These are phyloP conservation scores for Globisporangium echinulatum DNA, from an alignment of 352 stramenopile species.

Conservation along the genomic window DNA sequence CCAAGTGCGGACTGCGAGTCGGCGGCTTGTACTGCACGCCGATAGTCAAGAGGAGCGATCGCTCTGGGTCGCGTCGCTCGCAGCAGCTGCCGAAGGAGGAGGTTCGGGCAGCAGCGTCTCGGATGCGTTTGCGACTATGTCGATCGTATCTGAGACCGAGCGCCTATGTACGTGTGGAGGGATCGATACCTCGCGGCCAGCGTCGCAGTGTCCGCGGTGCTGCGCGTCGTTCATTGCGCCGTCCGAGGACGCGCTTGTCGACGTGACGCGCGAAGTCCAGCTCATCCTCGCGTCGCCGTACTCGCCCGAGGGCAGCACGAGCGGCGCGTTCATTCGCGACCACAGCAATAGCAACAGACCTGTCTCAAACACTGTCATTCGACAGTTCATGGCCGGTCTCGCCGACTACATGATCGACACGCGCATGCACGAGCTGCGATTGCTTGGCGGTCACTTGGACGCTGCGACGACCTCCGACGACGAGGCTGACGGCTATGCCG, in stretches of 20 bases:
- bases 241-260: slow-evolving; percentile 61
- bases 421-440: slow-evolving; percentile 66
- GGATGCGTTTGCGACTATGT: slow-evolving; percentile 12
- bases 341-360: slow-evolving; percentile 36
- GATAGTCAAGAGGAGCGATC: slow-evolving; percentile 82
- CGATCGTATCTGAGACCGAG: slow-evolving; percentile 24
- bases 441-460: slow-evolving; percentile 45
- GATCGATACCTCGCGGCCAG: slow-evolving; percentile 10
- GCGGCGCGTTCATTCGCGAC: slow-evolving; percentile 53
- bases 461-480: neutral
- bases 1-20: slow-evolving; percentile 45
- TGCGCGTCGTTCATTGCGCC: slow-evolving; percentile 79
- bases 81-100: slow-evolving; percentile 36
- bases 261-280: slow-evolving; percentile 76
- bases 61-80: slow-evolving; percentile 69
- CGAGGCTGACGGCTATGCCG: slow-evolving; percentile 18
- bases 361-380: slow-evolving; percentile 44
- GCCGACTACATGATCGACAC: slow-evolving; percentile 79
- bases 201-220: slow-evolving; percentile 43
- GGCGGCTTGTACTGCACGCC: slow-evolving; percentile 69
- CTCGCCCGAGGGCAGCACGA: slow-evolving; percentile 75
- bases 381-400: slow-evolving; percentile 73
- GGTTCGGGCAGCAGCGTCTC: slow-evolving; percentile 13
- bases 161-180: slow-evolving; percentile 54
- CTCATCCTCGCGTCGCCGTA: slow-evolving; percentile 80